Conservation (phyloP, 805 yeast species). For the Dipodascopsis uninucleata region DNA sequence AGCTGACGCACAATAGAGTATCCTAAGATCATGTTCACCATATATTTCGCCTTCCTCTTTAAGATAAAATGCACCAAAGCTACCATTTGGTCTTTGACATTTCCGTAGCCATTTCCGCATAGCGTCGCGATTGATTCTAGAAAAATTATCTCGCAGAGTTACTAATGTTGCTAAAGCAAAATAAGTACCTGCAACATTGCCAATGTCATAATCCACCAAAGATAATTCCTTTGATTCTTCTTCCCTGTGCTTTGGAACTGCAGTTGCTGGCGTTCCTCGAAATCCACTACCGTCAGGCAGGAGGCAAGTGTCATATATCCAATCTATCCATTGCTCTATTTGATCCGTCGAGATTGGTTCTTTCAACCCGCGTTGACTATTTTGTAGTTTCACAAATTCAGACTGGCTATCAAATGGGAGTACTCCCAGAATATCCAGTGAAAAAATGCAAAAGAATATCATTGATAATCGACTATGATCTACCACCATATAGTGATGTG, state of each 20-base stretch:
- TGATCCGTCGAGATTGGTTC: slow-evolving; percentile 34
- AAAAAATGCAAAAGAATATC: slow-evolving; percentile 65
- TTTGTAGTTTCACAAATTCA: neutral
- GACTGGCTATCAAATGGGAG: slow-evolving; percentile 14
- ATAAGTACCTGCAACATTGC: slow-evolving; percentile 70
- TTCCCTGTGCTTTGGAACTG: slow-evolving; percentile 20
- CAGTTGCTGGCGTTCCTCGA: slow-evolving; percentile 48
- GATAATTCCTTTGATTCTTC: slow-evolving; percentile 15
- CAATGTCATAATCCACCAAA: slow-evolving; percentile 47
- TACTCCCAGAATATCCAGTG: slow-evolving; percentile 47
- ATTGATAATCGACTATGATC: slow-evolving; percentile 69
- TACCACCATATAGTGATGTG: slow-evolving; percentile 53
- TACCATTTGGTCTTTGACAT: slow-evolving; percentile 62
- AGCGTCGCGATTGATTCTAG: slow-evolving; percentile 40
- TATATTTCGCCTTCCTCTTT: slow-evolving; percentile 37
- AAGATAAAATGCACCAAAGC: slow-evolving; percentile 48
- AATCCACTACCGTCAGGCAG: slow-evolving; percentile 46
- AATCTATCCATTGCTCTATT: slow-evolving; percentile 37
- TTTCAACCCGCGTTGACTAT: slow-evolving; percentile 18
- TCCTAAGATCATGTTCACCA: slow-evolving; percentile 69
- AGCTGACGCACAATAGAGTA: slow-evolving; percentile 67
- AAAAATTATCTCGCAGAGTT: slow-evolving; percentile 38
- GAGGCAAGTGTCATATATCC: slow-evolving; percentile 40
- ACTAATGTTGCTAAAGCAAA: slow-evolving; percentile 62
- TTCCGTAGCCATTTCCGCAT: slow-evolving; percentile 52